Evolutionary conservation across 73 alveolate genomes (phyloP).

Genomic region (Tetrahymena borealis): DNA sequence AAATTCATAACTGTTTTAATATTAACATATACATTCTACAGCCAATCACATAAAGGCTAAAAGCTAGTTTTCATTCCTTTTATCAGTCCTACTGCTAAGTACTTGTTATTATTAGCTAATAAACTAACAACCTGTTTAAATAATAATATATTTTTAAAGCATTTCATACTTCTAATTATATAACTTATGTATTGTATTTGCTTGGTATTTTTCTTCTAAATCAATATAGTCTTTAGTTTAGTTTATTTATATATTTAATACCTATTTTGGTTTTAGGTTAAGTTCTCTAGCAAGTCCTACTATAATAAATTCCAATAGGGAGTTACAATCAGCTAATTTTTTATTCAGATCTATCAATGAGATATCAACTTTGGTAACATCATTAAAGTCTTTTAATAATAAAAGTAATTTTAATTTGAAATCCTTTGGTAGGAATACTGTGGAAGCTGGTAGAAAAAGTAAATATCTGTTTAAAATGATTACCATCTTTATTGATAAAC

Average conservation of each 20-base stretch:
- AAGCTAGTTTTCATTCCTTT: constrained; percentile 83
- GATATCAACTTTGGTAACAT: not conserved
- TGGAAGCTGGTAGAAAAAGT: not conserved
- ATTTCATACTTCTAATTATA: too few relatives aligned
- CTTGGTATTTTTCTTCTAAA: too few relatives aligned
- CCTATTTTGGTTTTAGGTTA: constrained; percentile 10
- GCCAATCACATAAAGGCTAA: constrained; percentile 67
- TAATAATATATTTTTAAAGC: not conserved
- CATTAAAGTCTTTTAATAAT: not conserved
- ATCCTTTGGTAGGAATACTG: not conserved
- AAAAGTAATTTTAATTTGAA: not conserved
- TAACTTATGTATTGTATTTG: too few relatives aligned
- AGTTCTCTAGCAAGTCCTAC: constrained; percentile 23
- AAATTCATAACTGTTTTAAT: constrained; percentile 22
- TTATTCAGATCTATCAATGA: constrained; percentile 7
- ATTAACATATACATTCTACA: constrained; percentile 58
- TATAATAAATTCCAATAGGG: constrained; percentile 19
- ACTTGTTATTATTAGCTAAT: constrained; percentile 69
- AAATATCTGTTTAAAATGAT: constrained; percentile 7
- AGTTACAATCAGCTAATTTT: constrained; percentile 7
- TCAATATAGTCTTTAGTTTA: too few relatives aligned
- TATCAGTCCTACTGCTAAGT: constrained; percentile 67
- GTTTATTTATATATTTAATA: too few relatives aligned
- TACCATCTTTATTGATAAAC: constrained; percentile 11
- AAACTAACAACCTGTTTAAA: constrained; percentile 64